Conservation (phyloP, 2,329 filamentous ascomycete species). For the Aspergillus glaucus region DNA sequence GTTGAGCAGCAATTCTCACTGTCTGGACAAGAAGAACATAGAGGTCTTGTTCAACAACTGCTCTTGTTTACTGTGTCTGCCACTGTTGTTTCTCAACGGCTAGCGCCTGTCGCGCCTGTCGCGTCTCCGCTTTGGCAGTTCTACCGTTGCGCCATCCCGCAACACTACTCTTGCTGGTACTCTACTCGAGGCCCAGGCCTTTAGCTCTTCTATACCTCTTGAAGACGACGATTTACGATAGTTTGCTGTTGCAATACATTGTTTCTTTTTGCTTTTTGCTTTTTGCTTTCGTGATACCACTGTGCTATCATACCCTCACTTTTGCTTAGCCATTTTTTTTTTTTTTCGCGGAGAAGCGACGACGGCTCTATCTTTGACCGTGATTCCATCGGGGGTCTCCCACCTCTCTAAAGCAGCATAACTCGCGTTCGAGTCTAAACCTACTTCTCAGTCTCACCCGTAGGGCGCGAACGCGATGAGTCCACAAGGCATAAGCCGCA, state of each 20-base stretch:
- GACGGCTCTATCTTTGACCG: neutral
- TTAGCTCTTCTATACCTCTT: neutral
- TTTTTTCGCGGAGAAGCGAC: neutral
- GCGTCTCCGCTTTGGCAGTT: constrained; percentile 8
- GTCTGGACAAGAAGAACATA: neutral
- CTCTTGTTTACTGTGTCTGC: neutral
- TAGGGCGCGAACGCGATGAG: constrained; percentile 23
- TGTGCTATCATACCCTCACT: neutral
- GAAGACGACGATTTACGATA: constrained; percentile 12
- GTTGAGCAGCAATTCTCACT: neutral
- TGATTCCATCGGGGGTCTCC: no score
- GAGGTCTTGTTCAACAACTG: neutral
- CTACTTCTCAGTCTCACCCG: no score
- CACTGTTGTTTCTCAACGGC: constrained; percentile 1
- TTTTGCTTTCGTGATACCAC: constrained; percentile 3
- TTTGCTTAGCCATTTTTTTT: neutral
- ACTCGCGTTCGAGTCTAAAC: no score
- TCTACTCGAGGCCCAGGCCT: neutral
- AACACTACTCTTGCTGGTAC: constrained; percentile 1
- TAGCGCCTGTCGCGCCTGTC: constrained; percentile 10
- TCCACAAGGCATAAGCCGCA: constrained; percentile 49
- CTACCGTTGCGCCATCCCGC: constrained; percentile 3
- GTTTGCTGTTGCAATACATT: constrained; percentile 1
- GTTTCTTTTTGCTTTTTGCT: constrained; percentile 5
- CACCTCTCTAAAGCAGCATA: no score